Evolutionary conservation across 2,329 filamentous ascomycete species (phyloP).

Genomic region (Cordyceps sp.): DNA sequence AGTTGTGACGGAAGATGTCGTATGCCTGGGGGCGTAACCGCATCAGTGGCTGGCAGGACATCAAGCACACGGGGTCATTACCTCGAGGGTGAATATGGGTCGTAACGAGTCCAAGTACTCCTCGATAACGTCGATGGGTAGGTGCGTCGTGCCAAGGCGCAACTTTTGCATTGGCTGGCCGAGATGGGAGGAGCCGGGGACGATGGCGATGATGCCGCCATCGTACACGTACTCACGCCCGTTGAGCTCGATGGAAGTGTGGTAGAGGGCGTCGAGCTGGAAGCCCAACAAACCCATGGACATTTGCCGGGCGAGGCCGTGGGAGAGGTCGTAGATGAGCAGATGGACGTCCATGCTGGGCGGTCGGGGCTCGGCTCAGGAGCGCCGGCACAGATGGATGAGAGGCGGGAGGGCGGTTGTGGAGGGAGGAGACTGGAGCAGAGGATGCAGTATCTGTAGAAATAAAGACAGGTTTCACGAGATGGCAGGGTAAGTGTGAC

Average conservation of each 20-base stretch:
- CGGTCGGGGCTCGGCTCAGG: too few species aligned
- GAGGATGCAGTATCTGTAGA: too few species aligned
- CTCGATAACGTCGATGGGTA: conserved; percentile 66
- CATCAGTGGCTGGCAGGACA: background rate
- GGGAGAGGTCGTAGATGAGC: conserved; percentile 64
- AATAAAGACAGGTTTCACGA: too few species aligned
- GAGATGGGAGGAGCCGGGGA: conserved; percentile 71
- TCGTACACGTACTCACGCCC: conserved; percentile 87
- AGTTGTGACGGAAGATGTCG: conserved; percentile 81
- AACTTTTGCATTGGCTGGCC: conserved; percentile 67
- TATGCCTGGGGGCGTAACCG: too few species aligned
- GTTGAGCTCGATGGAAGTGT: conserved; percentile 75
- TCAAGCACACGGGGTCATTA: conserved; percentile 13
- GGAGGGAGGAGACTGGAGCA: too few species aligned
- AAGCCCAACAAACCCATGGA: conserved; percentile 35
- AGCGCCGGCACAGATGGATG: too few species aligned
- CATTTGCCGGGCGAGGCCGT: conserved; percentile 38
- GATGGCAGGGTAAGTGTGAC: too few species aligned
- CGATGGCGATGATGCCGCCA: conserved; percentile 66
- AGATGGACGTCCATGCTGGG: conserved; percentile 68
- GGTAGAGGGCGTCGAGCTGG: conserved; percentile 80
- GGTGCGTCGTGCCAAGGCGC: conserved; percentile 56
- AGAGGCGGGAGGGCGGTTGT: too few species aligned
- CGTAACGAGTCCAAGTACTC: conserved; percentile 79
- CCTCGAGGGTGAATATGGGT: conserved; percentile 66